Percentiles rank a stretch among this genome's conserved stretches.
phyloP scores from a whole-genome alignment of 75 land plant species.

The Isoetes taiwanensis region DNA sequence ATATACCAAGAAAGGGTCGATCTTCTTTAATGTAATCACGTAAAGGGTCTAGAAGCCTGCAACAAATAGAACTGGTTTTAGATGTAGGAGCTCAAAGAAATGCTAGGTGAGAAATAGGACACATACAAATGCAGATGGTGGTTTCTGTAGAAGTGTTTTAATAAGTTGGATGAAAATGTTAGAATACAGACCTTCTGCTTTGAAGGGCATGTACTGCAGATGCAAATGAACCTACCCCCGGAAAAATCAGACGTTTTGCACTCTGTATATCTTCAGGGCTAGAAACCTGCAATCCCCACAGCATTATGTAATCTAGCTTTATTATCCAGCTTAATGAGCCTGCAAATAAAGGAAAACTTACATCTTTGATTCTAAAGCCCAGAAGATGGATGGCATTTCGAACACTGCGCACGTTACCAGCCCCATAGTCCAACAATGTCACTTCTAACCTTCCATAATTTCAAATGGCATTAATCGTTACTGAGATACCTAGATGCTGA shows the following conservation, averaged over 20 bases:
- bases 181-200: conserved; percentile 70
- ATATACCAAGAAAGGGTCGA: conserved; percentile 96
- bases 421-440: conserved; percentile 91
- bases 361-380: conserved; percentile 67
- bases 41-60: conserved; percentile 82
- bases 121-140: no score
- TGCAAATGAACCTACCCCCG: conserved; percentile 94
- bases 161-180: no score
- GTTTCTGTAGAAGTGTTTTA: no score
- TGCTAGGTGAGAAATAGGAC: no score
- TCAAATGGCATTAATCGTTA: no score
- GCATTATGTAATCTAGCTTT: neutral
- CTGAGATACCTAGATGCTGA: no score
- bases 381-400: conserved; percentile 73
- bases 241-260: conserved; percentile 78
- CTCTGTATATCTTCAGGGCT: conserved; percentile 59
- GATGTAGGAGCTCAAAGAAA: no score
- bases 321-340: neutral
- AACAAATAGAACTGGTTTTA: no score
- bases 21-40: conserved; percentile 58
- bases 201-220: conserved; percentile 73
- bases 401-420: conserved; percentile 96
- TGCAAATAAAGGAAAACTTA: conserved; percentile 15
- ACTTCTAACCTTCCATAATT: conserved; percentile 53
- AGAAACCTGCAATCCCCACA: conserved; percentile 42